Base-by-base conservation (phyloP, 345 rosid species). In the Corymbia maculata region DNA sequence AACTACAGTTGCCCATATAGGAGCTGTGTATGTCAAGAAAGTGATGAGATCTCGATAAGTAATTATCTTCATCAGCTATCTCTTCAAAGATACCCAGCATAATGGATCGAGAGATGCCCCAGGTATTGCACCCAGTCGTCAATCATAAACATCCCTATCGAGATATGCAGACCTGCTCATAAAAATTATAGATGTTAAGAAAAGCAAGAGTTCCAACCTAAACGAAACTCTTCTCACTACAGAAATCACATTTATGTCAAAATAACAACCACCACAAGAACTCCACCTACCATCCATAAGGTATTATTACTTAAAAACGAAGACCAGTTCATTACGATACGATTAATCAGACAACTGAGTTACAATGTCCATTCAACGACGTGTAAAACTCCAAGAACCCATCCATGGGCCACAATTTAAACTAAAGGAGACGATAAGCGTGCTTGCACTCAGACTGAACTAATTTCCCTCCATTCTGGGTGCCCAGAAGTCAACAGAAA, bases 1-100 rank as follows among this genome's bases (percentile, higher is more conserved):
- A 86, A 94, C 90, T 51, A 93, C 87, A 90, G 93, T 93, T 82
- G 95, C 95, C 99, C 99, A 98, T 51, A 94, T 79, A 47, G 97
- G 98, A 88, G 97, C 91, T 47, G 93, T 89, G 91, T 94, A 95
- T 42, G 90, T 70, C 89, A 90, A 86, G 14, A 85, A 70, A 24
- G 53, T 57, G 51, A 91, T 53, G 87, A 93, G 89, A 85, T 89
- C 89, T 66, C 55, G 86, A 90, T 90, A 89, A 79, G 53, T 61
- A 6, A 87, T 50, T 59, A 90, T 87, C 91, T 86, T 92, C 94
- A 91, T 92, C 88, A 66, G 91, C 90, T 57, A 61, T 80, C 42
- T 90, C 89, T 80, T 89, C 89, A 79, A 85, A 79, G 55, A 89
- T 51, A 59, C 79, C 90, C 93, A 79, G 93, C 90, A 92, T 88